Percentiles rank a stretch among this genome's conserved stretches.
Evolutionary conservation across 2,329 filamentous ascomycete species (phyloP).

Genomic region (Ceratocystis destructans): DNA sequence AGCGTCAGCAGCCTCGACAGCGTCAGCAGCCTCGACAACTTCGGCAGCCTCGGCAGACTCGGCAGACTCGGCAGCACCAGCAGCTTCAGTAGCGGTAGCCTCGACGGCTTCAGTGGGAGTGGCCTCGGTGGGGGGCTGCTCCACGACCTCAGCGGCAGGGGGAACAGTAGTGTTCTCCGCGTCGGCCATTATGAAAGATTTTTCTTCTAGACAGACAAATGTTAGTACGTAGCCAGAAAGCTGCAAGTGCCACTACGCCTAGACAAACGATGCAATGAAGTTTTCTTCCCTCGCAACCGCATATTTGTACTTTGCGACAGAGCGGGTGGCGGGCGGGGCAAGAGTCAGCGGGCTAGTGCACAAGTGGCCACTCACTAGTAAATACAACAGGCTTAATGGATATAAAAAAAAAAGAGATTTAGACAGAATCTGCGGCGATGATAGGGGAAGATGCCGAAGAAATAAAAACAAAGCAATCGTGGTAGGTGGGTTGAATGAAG

Average conservation of each 20-base stretch:
- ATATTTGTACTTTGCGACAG: slow-evolving; percentile 16
- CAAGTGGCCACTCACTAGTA: not conserved
- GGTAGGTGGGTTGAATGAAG: slow-evolving; percentile 4
- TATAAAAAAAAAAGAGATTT: not conserved
- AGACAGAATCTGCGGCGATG: not conserved
- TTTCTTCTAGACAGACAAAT: not conserved
- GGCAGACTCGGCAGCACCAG: slow-evolving; percentile 16
- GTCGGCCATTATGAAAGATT: slow-evolving; percentile 14
- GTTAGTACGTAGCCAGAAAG: not conserved
- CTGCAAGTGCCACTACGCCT: not conserved
- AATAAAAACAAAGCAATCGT: not conserved
- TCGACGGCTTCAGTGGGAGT: slow-evolving; percentile 23
- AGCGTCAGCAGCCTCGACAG: not conserved
- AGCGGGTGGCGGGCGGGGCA: slow-evolving; percentile 14
- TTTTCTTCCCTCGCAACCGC: slow-evolving; percentile 3
- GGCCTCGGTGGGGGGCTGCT: slow-evolving; percentile 21
- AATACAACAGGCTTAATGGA: not conserved
- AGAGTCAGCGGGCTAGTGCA: slow-evolving; percentile 9
- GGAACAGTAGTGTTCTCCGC: slow-evolving; percentile 17
- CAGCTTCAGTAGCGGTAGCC: slow-evolving; percentile 15
- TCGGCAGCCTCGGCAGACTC: slow-evolving; percentile 23
- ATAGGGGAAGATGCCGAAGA: not conserved
- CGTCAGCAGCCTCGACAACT: slow-evolving; percentile 21
- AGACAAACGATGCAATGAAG: slow-evolving; percentile 8
- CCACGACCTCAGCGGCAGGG: slow-evolving; percentile 22